phyloP scores from a whole-genome alignment of 768 basidiomycete species.

The Podaxis rugospora region DNA sequence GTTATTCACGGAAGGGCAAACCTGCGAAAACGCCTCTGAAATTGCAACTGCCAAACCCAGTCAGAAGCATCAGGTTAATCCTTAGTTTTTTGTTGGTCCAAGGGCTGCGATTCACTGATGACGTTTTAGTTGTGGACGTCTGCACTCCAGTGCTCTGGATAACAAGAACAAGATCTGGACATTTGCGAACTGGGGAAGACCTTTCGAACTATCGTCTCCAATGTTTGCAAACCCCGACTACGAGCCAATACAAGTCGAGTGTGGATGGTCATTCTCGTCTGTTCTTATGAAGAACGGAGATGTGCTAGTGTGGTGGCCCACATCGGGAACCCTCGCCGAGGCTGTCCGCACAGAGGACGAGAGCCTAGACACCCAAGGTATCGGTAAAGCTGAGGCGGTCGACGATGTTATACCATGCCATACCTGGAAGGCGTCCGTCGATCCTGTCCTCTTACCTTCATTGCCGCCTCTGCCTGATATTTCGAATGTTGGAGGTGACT shows the following conservation, averaged over 20 bases:
- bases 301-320: conserved; percentile 76
- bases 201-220: conserved; percentile 54
- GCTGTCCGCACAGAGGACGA: conserved; percentile 32
- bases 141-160: conserved; percentile 69
- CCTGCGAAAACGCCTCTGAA: conserved; percentile 48
- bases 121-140: conserved; percentile 62
- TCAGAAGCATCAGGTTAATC: conserved; percentile 61
- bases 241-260: conserved; percentile 57
- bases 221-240: conserved; percentile 42
- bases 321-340: conserved; percentile 36
- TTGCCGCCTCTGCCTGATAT: conserved; percentile 60
- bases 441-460: conserved; percentile 55
- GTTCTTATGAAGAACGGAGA: conserved; percentile 69
- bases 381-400: conserved; percentile 29
- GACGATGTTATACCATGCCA: conserved; percentile 53
- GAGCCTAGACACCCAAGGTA: conserved; percentile 40
- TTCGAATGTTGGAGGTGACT: conserved; percentile 16
- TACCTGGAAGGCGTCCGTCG: conserved; percentile 49
- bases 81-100: conserved; percentile 1
- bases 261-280: conserved; percentile 80
- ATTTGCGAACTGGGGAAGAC: conserved; percentile 74
- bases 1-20: conserved; percentile 53
- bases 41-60: conserved; percentile 53
- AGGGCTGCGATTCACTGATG: conserved; percentile 4
- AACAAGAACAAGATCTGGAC: conserved; percentile 60